Base-by-base conservation (phyloP, 2,329 filamentous ascomycete genomes). In the Diaporthe australafricana region DNA sequence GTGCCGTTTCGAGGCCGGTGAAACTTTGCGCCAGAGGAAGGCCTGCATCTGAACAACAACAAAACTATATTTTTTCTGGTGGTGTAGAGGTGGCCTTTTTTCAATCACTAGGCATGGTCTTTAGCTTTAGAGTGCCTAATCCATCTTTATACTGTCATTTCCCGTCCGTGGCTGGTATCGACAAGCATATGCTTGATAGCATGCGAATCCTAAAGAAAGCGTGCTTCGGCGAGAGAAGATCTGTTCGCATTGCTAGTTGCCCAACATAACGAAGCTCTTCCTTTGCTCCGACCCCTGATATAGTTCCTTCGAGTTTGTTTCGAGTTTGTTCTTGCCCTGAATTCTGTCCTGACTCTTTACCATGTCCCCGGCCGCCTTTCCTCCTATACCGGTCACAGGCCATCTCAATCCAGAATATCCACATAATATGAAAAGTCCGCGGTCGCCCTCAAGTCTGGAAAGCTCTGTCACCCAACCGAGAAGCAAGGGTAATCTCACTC, bases 401-500 rank as follows among this genome's bases (percentile, higher is more conserved):
- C n/a, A n/a, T n/a, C n/a, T n/a, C n/a, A n/a, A n/a, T n/a, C n/a
- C n/a, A n/a, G n/a, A n/a, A n/a, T n/a, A n/a, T n/a, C n/a, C n/a
- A n/a, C n/a, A n/a, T n/a, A n/a, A n/a, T n/a, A n/a, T n/a, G n/a
- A n/a, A n/a, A n/a, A n/a, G n/a, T n/a, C n/a, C n/a, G n/a, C n/a
- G n/a, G n/a, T n/a, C 32, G 32, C 32, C 32, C 32, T 35, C 17
- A 92, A 84, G 72, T n/a, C 87, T 88, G 1, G 84, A 83, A 76
- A 94, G 94, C 1, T 85, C 83, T 0, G 91, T 3, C 92, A 0
- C 92, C 92, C 0, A 94, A 82, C 57, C 89, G 87, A 68, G 92
- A 92, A 0, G 92, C 92, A 2, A 92, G 92, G 5, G 91, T 90
- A 60, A 94, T 92, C 0, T 92, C 92, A 70, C 88, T 90, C 63